Conservation (phyloP, 768 basidiomycete genomes). For the Mycena albidolilacea region DNA sequence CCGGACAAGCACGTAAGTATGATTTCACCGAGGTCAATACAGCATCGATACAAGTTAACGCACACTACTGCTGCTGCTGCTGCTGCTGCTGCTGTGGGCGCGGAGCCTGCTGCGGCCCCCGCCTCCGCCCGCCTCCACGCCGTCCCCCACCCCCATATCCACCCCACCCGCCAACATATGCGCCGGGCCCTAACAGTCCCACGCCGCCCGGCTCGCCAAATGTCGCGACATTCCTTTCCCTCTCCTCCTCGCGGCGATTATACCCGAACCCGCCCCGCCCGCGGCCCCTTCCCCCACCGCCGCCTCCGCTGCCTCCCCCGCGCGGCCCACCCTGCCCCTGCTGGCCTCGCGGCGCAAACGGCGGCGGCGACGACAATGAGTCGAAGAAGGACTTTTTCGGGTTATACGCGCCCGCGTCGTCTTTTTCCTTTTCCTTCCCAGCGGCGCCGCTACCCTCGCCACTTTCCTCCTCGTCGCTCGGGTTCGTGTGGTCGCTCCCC, state of each 20-base stretch:
- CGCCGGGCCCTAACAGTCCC: conserved; percentile 83
- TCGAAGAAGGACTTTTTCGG: conserved; percentile 89
- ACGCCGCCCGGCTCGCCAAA: conserved; percentile 90
- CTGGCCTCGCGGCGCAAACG: conserved; percentile 45
- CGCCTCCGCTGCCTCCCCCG: conserved; percentile 54
- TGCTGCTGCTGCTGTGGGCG: conserved; percentile 1
- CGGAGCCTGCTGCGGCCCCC: conserved; percentile 31
- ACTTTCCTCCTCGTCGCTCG: conserved; percentile 48
- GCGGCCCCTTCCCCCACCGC: conserved; percentile 52
- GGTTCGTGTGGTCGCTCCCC: conserved; percentile 46
- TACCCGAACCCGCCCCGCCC: conserved; percentile 68
- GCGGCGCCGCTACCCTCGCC: conserved; percentile 45
- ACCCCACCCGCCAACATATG: conserved; percentile 86
- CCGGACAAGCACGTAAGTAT: not conserved
- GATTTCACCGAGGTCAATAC: not conserved
- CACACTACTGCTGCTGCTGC: conserved; percentile 9
- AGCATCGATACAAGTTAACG: not conserved
- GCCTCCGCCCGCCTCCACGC: conserved; percentile 51
- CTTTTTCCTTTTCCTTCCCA: conserved; percentile 54
- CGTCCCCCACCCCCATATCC: conserved; percentile 71
- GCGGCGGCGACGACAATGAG: conserved; percentile 63
- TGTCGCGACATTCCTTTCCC: conserved; percentile 88
- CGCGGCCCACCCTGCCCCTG: conserved; percentile 48
- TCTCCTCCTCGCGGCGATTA: conserved; percentile 85
- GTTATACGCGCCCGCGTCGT: conserved; percentile 69